Evolutionary conservation across 345 rosid species (phyloP).

Genomic region (Hibiscus trionum): DNA sequence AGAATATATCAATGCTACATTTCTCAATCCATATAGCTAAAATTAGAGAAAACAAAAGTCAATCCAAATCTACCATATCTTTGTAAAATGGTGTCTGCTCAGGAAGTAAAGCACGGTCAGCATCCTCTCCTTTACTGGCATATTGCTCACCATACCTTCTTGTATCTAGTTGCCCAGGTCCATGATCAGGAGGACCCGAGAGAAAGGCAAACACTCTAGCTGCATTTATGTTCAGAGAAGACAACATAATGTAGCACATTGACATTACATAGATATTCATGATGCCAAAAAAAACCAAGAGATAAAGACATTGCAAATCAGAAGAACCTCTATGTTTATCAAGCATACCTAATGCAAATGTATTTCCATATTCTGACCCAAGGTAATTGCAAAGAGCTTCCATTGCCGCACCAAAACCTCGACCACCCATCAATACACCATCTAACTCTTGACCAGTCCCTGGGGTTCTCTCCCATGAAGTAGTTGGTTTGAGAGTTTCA

Average conservation of each 20-base stretch:
- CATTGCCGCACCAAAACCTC: constrained; percentile 98
- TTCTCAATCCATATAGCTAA: constrained; percentile 11
- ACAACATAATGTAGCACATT: constrained; percentile 6
- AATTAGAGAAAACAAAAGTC: constrained; percentile 3
- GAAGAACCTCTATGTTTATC: constrained; percentile 20
- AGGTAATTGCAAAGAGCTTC: constrained; percentile 89
- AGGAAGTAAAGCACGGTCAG: constrained; percentile 96
- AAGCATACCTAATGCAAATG: constrained; percentile 79
- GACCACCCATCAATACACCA: constrained; percentile 89
- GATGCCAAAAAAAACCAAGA: not conserved
- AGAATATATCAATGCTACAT: constrained; percentile 37
- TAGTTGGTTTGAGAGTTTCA: constrained; percentile 91
- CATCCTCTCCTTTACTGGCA: constrained; percentile 99
- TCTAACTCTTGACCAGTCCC: constrained; percentile 73
- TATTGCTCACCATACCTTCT: constrained; percentile 97
- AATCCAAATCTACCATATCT: constrained; percentile 61
- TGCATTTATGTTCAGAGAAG: constrained; percentile 34
- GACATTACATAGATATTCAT: not conserved
- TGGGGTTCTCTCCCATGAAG: constrained; percentile 92
- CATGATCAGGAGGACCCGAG: constrained; percentile 99
- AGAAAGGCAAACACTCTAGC: constrained; percentile 94
- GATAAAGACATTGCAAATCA: constrained; percentile 4
- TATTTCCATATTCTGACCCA: constrained; percentile 92
- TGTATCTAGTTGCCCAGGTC: constrained; percentile 97
- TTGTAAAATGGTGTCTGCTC: constrained; percentile 98